Base-by-base conservation (phyloP, 371 early-diverging fungal species). In the Batkoa obscura region DNA sequence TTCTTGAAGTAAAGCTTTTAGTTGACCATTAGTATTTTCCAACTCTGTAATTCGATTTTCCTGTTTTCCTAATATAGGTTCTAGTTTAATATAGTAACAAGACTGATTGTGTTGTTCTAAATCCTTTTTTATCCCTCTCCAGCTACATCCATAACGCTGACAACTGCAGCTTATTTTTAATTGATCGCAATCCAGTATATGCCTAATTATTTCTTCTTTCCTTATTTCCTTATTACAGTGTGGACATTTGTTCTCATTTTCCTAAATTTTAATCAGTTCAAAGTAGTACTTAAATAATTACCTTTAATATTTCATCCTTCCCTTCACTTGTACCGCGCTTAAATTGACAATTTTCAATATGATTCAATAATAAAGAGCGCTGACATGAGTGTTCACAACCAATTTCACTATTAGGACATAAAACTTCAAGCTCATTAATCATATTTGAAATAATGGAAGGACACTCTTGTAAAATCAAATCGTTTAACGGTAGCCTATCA, bases 401-500 rank as follows among this genome's bases (percentile, higher is more conserved):
- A 31, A 13, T 32, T 8, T 50, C 34, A 13, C 34, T 35, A 35
- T 36, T 50, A 3, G 51, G 34, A 30, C 51, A 50, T 12, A 13
- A 32, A 35, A 50, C 34, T 36, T 50, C 34, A 13, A 30, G 10
- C 34, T 50, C 51, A 15, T 50, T 50, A 13, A 50, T 4, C 51
- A 50, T 50, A 35, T 50, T 50, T 9, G 6, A 6, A 32, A 50
- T 50, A 36, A 50, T 50, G 12, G 51, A 32, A 36, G 51, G 51
- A 34, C 32, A 30, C 3, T 17, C 51, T 13, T 13, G 34, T 9
- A 50, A 13, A 15, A 5, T 10, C 8, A 50, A 6, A 30, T 23
- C 9, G 8, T 13, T 34, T 35, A 50, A 13, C 51, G 17, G 23
- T 12, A 32, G 34, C 31, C 51, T 50, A 50, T 50, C 51, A 31